Conservation (phyloP, 768 basidiomycete species). For the Lentinula edodes region DNA sequence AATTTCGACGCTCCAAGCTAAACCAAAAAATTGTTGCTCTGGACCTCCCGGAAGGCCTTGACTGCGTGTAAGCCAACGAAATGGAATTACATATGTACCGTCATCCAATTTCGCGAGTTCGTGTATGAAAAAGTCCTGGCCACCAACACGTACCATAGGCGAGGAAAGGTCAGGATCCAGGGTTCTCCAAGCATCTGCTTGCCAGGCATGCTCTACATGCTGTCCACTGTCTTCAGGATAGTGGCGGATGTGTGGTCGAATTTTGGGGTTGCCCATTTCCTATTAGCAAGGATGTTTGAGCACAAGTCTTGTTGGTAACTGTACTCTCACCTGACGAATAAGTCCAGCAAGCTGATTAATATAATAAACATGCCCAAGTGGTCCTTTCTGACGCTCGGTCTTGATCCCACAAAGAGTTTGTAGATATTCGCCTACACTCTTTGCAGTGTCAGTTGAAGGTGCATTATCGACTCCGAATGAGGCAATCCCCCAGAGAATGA, state of each 20-base stretch:
- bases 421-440: slow-evolving; percentile 3
- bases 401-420: slow-evolving; percentile 23
- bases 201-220: slow-evolving; percentile 9
- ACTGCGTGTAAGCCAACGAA: not conserved
- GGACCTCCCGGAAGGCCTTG: not conserved
- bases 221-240: slow-evolving; percentile 14
- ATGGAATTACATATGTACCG: not conserved
- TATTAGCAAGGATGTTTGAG: not conserved
- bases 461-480: not conserved
- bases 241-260: slow-evolving; percentile 8
- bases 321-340: not conserved
- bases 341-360: slow-evolving; percentile 21
- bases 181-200: too few species aligned
- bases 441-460: not conserved
- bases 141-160: not conserved
- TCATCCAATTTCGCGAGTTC: not conserved
- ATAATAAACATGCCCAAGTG: slow-evolving; percentile 24
- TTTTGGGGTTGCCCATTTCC: slow-evolving; percentile 18
- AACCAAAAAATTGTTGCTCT: not conserved
- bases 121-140: slow-evolving; percentile 1
- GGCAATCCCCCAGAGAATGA: not conserved
- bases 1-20: not conserved
- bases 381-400: slow-evolving; percentile 21
- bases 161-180: not conserved
- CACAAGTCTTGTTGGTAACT: not conserved